Evolutionary conservation across 2,329 filamentous ascomycete species (phyloP), one percentile per base, ranked within the genome.

Genomic region (Fusarium sp.): DNA sequence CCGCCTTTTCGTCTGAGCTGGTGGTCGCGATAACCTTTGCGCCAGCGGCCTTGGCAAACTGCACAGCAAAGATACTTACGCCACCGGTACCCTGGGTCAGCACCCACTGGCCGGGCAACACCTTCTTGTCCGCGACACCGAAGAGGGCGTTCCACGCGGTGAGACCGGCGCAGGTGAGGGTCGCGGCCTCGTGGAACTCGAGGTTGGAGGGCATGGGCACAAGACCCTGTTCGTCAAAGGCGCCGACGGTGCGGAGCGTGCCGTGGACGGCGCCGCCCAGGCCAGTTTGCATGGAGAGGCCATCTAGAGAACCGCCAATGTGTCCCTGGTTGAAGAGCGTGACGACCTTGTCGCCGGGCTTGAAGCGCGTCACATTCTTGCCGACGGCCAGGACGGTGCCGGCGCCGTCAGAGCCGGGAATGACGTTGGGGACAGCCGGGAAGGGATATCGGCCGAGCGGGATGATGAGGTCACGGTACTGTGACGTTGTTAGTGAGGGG

Each of bases 41-140:
- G 52, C 87, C 86, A 5, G 84, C 85, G 2, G 85, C 85, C 77
- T 86, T 87, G 64, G 87, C 87, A 72, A 88, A 87, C 82, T 88
- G 92, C n/a, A 93, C 80, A 5, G 88, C 92, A 68, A 92, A 92
- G 69, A 93, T 86, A 71, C 87, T 89, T 9, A 94, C 92, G 67
- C 92, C 92, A 23, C 92, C 92, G 0, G 91, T 93, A n/a, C 92
- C 92, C 81, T 93, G 91, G 1, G 91, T 91, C 37, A 94, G 85
- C 4, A 94, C 91, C 76, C 81, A 86, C 70, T 88, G 82, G 5
- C 90, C 91, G 0, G 89, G 87, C 77, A 85, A 84, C 67, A 92
- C 72, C 56, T 78, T 78, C 69, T 81, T 79, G 27, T 84, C 83
- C 74, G 82, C 81, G 34, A 91, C 77, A 3, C 91, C 91, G 75